Evolutionary conservation across 148 eudicot genomes (phyloP).

Genomic region (Silene conica): DNA sequence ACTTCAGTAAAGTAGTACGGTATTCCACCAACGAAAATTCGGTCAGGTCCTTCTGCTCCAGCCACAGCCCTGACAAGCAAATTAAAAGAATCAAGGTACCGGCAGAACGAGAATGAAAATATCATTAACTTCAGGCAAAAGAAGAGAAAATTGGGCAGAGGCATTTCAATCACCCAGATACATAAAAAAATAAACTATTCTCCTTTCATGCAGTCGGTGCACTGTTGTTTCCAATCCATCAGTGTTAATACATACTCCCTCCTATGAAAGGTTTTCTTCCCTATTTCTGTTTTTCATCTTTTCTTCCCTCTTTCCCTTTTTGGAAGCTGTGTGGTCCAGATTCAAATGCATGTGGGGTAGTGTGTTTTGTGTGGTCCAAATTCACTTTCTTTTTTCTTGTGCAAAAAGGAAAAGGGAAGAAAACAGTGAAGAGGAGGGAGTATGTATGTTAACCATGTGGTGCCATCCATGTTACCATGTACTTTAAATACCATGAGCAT

Average conservation of each 20-base stretch:
- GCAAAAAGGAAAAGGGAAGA: too few relatives aligned
- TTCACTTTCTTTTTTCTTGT: too few relatives aligned
- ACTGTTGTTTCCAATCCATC: background rate
- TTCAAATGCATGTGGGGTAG: too few relatives aligned
- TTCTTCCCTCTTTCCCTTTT: too few relatives aligned
- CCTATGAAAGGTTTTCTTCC: too few relatives aligned
- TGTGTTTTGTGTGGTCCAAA: too few relatives aligned
- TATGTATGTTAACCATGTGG: background rate
- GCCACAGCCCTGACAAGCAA: conserved; percentile 42
- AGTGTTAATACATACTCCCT: background rate
- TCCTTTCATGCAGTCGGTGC: background rate
- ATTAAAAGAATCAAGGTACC: conserved; percentile 16
- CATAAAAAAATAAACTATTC: background rate
- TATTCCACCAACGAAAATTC: conserved; percentile 88
- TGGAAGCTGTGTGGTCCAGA: too few relatives aligned
- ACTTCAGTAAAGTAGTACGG: conserved; percentile 83
- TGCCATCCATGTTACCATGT: background rate
- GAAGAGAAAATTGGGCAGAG: background rate
- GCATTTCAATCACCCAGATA: background rate
- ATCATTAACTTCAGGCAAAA: background rate
- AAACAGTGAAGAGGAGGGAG: too few relatives aligned
- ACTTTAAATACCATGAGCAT: background rate
- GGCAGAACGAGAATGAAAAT: background rate
- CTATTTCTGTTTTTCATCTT: too few relatives aligned
- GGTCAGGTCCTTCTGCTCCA: conserved; percentile 83